Conservation (phyloP, 2,329 filamentous ascomycete genomes). For the Pleurostoma richardsiae region DNA sequence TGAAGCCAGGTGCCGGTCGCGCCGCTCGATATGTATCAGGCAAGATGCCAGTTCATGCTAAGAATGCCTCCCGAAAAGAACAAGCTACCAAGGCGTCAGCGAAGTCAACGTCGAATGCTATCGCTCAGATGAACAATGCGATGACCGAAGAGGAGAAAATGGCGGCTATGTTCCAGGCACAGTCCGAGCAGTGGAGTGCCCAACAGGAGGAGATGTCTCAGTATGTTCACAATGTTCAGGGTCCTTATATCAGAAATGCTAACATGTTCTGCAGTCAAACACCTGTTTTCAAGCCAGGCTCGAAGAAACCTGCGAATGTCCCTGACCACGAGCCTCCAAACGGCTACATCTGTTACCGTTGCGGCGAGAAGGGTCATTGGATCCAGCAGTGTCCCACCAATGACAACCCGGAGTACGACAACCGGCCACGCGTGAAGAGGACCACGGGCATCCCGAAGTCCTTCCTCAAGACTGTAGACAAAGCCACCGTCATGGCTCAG, state of each 20-base stretch:
- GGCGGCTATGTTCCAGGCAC: conserved; percentile 84
- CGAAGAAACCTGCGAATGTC: conserved; percentile 67
- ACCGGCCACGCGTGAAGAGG: conserved; percentile 86
- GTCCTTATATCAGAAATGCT: conserved; percentile 11
- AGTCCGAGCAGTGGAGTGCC: conserved; percentile 86
- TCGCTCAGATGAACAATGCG: conserved; percentile 66
- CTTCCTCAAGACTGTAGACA: conserved; percentile 92
- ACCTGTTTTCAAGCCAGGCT: conserved; percentile 54
- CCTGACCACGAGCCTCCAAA: conserved; percentile 90
- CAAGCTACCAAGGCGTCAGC: conserved; percentile 52
- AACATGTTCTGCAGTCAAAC: conserved; percentile 47
- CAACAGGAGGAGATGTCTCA: conserved; percentile 92
- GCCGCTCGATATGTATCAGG: conserved; percentile 94
- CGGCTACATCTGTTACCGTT: conserved; percentile 94
- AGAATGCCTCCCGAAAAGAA: conserved; percentile 68
- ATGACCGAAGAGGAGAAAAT: conserved; percentile 94
- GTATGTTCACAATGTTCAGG: conserved; percentile 34
- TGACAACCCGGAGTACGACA: conserved; percentile 93
- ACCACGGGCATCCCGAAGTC: conserved; percentile 96
- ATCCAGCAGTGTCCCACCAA: conserved; percentile 99
- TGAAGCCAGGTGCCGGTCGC: conserved; percentile 79
- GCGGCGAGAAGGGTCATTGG: conserved; percentile 98
- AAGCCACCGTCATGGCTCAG: conserved; percentile 69
- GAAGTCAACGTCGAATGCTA: conserved; percentile 51
- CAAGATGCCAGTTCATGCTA: conserved; percentile 87